Evolutionary conservation across 257 asterid species (phyloP), one percentile per base, ranked within the genome.

Genomic region (Salvia splendens): DNA sequence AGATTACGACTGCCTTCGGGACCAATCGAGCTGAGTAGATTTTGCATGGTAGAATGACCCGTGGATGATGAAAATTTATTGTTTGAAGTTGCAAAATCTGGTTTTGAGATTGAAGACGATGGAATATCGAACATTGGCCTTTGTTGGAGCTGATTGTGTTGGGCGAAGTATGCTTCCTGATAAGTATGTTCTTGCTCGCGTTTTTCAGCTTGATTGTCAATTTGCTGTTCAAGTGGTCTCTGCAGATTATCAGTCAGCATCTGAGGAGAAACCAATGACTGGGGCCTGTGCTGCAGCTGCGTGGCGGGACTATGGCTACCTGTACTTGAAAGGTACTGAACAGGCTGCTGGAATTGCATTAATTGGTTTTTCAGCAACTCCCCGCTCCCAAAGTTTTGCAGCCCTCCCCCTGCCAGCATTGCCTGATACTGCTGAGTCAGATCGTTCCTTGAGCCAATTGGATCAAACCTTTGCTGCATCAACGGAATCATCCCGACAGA

Each of bases 391-490:
- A 64, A 84, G 73, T 81, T 82, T 46, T 86, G 95, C 74, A 84
- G 68, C 46, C 95, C 95, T 3, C 88, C 95, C 2, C 88, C 80
- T 5, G 95, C 87, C 69, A 89, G 50, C 87, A 91, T 83, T 67
- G 93, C 89, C 78, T 86, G 98, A 67, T 89, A 91, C 69, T 84
- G 97, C 82, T 86, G 91, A 42, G 83, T 72, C 9, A 86, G 83
- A 73, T 91, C 97, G 57, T 70, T 85, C 41, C 84, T 86, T 47
- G 77, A 64, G 78, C 80, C 67, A 32, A 77, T 36, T 1, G 95
- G 89, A 77, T 89, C 96, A 6, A 85, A 69, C 71, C 94, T 80
- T 81, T 91, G 96, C 72, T 86, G 95, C 89, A 82, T 83, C 89
- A 86, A 83, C 1, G 96, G 96, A 38, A 76, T 70, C 95, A 85